Evolutionary conservation across 2,329 filamentous ascomycete species (phyloP).

Genomic region (Fusarium subtropicale): DNA sequence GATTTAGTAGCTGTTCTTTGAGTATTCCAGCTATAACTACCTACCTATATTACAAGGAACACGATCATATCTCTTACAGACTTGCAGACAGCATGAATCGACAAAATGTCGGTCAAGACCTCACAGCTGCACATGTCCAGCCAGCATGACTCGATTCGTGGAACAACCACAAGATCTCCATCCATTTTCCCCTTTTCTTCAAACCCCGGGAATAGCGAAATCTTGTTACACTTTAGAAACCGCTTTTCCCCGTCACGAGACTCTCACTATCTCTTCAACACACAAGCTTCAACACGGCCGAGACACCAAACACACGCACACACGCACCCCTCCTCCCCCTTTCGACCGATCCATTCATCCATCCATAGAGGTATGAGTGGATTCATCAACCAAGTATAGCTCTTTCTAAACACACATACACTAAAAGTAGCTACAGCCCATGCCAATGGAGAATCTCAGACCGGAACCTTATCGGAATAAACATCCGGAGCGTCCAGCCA

Average conservation of each 20-base stretch:
- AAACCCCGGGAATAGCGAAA: not conserved
- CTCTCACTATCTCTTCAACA: not conserved
- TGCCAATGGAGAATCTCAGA: not conserved
- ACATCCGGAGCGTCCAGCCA: conserved; percentile 10
- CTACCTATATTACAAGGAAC: not conserved
- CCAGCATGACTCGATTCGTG: not conserved
- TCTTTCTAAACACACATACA: not conserved
- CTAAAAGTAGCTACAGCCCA: not conserved
- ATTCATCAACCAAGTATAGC: not conserved
- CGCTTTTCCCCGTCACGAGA: not conserved
- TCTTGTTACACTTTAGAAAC: not conserved
- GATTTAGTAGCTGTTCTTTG: not conserved
- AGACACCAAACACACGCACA: not conserved
- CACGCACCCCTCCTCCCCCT: not conserved
- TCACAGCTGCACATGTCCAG: not conserved
- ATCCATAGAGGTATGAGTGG: not conserved
- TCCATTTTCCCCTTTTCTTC: not conserved
- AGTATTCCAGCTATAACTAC: not conserved
- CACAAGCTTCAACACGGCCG: not conserved
- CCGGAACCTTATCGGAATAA: conserved; percentile 10
- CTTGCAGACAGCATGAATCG: not conserved
- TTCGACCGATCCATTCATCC: not conserved
- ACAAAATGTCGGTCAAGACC: not conserved
- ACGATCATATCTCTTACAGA: not conserved
- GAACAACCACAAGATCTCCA: not conserved